phyloP scores from a whole-genome alignment of 2,329 filamentous ascomycete genomes.

The Fusarium sp. region DNA sequence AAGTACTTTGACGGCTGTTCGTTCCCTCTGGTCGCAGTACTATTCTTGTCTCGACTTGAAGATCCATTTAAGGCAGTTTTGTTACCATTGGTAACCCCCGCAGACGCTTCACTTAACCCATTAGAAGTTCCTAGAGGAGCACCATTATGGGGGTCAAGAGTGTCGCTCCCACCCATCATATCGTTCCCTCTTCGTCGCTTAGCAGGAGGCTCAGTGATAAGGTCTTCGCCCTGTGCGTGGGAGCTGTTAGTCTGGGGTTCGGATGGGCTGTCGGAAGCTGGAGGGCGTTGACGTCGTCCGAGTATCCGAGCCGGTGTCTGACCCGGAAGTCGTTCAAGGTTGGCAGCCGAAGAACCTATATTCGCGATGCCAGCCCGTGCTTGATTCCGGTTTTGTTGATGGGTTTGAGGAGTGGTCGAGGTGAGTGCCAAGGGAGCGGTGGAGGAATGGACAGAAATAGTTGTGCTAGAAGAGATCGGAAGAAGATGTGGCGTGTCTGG shows the following conservation, averaged over 20 bases:
- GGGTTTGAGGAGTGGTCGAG: conserved; percentile 40
- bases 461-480: conserved; percentile 62
- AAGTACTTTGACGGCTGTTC: conserved; percentile 67
- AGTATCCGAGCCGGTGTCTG: conserved; percentile 58
- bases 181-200: conserved; percentile 70
- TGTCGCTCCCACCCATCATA: conserved; percentile 74
- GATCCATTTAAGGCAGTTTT: conserved; percentile 70
- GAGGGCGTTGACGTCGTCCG: conserved; percentile 68
- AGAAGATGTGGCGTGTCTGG: conserved; percentile 69
- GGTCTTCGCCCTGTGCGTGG: conserved; percentile 36
- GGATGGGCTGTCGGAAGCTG: conserved; percentile 52
- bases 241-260: conserved; percentile 52
- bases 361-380: conserved; percentile 55
- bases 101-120: conserved; percentile 57
- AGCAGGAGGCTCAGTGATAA: conserved; percentile 45
- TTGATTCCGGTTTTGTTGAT: conserved; percentile 45
- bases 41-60: conserved; percentile 52
- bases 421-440: conserved; percentile 16
- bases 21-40: conserved; percentile 15
- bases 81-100: conserved; percentile 61
- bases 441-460: conserved; percentile 57
- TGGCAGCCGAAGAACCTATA: conserved; percentile 57
- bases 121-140: conserved; percentile 57
- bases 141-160: conserved; percentile 67
- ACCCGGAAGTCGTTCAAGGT: conserved; percentile 43